A percentile compares a stretch with the other conserved stretches of the same genome.
These are phyloP conservation scores for Passalora sequoiae DNA, from an alignment of 2,329 filamentous ascomycete species.

Conservation along the genomic window DNA sequence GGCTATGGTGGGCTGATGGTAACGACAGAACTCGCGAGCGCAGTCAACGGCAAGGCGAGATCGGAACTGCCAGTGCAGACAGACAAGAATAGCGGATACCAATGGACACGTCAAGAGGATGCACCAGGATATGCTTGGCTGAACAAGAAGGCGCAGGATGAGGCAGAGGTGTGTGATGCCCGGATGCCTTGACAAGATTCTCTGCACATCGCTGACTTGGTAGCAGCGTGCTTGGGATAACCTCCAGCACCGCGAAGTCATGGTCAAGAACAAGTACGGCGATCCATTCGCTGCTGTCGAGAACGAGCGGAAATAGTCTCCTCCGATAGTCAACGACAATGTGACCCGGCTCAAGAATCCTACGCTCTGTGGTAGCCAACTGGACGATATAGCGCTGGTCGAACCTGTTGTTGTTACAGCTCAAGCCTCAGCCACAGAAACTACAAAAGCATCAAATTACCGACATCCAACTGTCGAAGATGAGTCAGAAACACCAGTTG, in stretches of 20 bases:
- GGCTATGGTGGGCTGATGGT: too few species aligned
- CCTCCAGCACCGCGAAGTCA: constrained; percentile 46
- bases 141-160: constrained; percentile 54
- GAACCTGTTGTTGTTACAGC: too few species aligned
- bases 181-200: neutral
- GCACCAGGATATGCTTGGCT: constrained; percentile 50
- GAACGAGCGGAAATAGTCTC: constrained; percentile 27
- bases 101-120: constrained; percentile 36
- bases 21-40: constrained; percentile 20
- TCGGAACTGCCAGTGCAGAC: constrained; percentile 24
- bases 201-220: neutral
- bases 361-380: too few species aligned
- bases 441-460: too few species aligned
- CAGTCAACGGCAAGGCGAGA: constrained; percentile 20
- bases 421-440: too few species aligned
- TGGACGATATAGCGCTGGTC: too few species aligned
- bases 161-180: constrained; percentile 36
- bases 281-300: constrained; percentile 34
- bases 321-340: too few species aligned
- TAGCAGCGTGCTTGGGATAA: constrained; percentile 42
- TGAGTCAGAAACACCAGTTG: too few species aligned
- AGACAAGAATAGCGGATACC: constrained; percentile 30
- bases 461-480: too few species aligned
- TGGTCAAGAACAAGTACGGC: constrained; percentile 32
- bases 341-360: too few species aligned